Evolutionary conservation across 192 early-diverging fungal species (phyloP), one percentile per base, ranked within the genome.

Genomic region (Dissophora ornata): DNA sequence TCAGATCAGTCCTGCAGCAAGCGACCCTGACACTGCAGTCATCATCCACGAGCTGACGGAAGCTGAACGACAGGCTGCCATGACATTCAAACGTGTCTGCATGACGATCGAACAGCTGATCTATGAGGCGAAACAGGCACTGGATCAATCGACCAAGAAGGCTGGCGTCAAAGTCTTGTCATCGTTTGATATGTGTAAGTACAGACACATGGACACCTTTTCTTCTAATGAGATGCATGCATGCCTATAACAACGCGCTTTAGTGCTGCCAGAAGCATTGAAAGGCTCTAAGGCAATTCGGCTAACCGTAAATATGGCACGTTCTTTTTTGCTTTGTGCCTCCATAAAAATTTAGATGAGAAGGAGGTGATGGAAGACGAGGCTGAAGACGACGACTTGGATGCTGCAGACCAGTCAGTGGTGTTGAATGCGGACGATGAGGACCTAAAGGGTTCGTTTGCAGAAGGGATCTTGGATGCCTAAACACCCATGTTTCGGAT

Each of bases 111-210:
- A 77, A n/a, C 73, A 67, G 36, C 67, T 77, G 73, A 49, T 77
- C 10, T 77, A 54, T 62, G 73, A 77, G 42, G 73, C 64, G 5
- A 59, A 56, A 21, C 73, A 77, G 13, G 73, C 73, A 4, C 29
- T 77, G 2, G 73, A 77, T 52, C 63, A 77, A 21, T 77, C 73
- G 16, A 51, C 47, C 2, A 67, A 62, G 32, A 51, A 51, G 3
- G 36, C 73, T n/a, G 73, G 73, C 16, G 65, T 77, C 46, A 77
- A 77, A 38, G 73, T 77, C 38, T 33, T 77, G 22, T 67, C 73
- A 1, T 67, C 64, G 3, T 77, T 67, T 29, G 73, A 77, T 44
- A 67, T 77, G 65, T 57, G 73, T 77, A 67, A 62, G 73, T 52
- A 25, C 1, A 21, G 9, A 15, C 10, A 21, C 36, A 34, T 40